A percentile compares a stretch with the other conserved stretches of the same genome.
phyloP scores from a whole-genome alignment of 768 basidiomycete genomes.

The Leccinum uliginosum region DNA sequence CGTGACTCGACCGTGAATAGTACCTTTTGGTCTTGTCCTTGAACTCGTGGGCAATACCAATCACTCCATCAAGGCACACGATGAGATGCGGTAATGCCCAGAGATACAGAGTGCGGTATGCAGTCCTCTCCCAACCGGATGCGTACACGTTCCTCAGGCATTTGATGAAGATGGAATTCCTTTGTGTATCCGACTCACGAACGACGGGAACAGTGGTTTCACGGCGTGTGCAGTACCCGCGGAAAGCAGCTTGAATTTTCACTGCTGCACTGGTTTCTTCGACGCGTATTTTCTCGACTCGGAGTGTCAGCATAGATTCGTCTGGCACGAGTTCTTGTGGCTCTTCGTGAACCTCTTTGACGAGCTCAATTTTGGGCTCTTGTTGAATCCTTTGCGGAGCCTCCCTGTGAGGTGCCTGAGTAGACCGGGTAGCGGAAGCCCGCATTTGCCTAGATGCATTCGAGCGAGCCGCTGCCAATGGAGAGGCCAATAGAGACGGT shows the following conservation, averaged over 20 bases:
- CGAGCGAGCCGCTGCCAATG: conserved; percentile 9
- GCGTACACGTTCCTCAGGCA: conserved; percentile 27
- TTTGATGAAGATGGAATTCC: conserved; percentile 21
- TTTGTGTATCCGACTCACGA: conserved; percentile 15
- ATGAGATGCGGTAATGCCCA: conserved; percentile 38
- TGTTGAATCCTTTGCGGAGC: background rate
- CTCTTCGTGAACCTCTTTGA: conserved; percentile 13
- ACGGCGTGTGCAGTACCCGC: conserved; percentile 6
- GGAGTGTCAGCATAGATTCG: conserved; percentile 13
- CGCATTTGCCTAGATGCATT: conserved; percentile 12
- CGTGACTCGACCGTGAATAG: conserved; percentile 25
- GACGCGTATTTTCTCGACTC: conserved; percentile 17
- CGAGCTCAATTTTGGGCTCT: background rate
- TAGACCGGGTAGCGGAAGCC: conserved; percentile 12
- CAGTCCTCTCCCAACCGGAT: conserved; percentile 25
- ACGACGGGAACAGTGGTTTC: conserved; percentile 5
- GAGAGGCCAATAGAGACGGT: conserved; percentile 23
- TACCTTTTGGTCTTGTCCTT: conserved; percentile 33
- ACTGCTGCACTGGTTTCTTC: conserved; percentile 19
- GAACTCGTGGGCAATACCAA: conserved; percentile 19
- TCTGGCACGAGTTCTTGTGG: conserved; percentile 8
- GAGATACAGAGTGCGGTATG: conserved; percentile 36
- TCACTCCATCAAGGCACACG: conserved; percentile 36
- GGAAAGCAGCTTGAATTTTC: conserved; percentile 21
- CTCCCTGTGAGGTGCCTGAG: background rate